These are phyloP conservation scores for Sporisorium scitamineum DNA, from an alignment of 1,284 basidiomycete species.

Conservation along the genomic window DNA sequence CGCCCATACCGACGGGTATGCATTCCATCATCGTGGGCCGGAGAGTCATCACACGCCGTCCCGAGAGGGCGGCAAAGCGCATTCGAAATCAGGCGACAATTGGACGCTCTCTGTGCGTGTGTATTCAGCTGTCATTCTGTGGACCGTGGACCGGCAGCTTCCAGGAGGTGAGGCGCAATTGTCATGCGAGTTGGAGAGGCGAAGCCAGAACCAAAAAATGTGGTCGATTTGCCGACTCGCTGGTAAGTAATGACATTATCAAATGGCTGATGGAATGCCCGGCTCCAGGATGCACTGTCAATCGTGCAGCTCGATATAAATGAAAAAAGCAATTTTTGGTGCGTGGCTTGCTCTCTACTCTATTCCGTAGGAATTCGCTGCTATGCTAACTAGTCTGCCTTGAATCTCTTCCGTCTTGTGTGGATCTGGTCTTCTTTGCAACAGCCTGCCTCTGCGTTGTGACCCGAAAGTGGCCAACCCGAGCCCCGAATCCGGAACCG, in stretches of 20 bases:
- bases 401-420: background rate
- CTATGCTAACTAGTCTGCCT: background rate
- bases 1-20: background rate
- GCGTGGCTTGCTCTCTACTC: too few relatives aligned
- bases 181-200: background rate
- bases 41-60: too few relatives aligned
- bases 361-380: background rate
- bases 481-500: too few relatives aligned
- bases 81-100: slow-evolving; percentile 2
- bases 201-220: too few relatives aligned
- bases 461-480: too few relatives aligned
- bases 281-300: background rate
- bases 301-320: background rate
- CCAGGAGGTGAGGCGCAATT: too few relatives aligned
- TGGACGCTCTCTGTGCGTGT: background rate
- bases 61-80: background rate
- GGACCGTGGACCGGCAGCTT: slow-evolving; percentile 1
- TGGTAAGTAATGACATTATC: background rate
- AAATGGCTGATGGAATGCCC: background rate
- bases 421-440: background rate
- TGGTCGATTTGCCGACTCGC: background rate
- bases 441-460: too few relatives aligned
- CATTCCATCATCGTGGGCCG: background rate
- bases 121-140: background rate
- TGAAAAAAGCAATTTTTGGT: too few relatives aligned